Conservation (phyloP, 208 protist species). For the Phytomonas serpens region DNA sequence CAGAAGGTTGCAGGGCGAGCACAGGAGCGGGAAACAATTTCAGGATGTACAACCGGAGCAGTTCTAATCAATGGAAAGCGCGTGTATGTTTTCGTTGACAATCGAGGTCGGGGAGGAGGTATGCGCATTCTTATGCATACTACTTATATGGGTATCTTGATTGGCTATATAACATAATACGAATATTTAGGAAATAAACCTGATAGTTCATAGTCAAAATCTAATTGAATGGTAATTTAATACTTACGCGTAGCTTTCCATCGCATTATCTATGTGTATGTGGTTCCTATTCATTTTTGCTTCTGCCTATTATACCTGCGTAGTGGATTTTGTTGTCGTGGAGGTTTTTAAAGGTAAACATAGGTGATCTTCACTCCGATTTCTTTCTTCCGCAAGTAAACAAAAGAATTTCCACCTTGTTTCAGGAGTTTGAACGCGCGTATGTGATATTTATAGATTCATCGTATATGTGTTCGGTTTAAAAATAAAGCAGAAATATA, state of each 20-base stretch:
- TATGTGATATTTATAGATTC: not conserved
- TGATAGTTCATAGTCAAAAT: not conserved
- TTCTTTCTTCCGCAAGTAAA: not conserved
- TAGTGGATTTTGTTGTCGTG: not conserved
- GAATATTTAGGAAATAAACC: not conserved
- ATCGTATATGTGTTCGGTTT: not conserved
- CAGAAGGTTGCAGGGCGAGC: not conserved
- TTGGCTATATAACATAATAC: not conserved
- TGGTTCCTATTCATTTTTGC: not conserved
- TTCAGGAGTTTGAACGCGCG: conserved; percentile 1
- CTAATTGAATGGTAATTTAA: not conserved
- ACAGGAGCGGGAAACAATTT: not conserved
- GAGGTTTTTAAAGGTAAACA: not conserved
- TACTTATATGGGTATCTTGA: not conserved
- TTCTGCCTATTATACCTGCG: not conserved
- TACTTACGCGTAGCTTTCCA: not conserved
- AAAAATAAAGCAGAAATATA: not conserved
- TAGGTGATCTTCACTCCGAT: not conserved
- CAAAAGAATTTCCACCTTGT: not conserved
- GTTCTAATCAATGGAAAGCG: not conserved
- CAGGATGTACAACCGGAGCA: not conserved
- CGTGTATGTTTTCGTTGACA: not conserved
- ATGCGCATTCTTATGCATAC: not conserved
- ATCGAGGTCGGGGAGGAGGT: not conserved
- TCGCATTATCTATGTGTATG: not conserved